Conservation (phyloP, 192 early-diverging fungal species). For the Backusella mclennaniae region DNA sequence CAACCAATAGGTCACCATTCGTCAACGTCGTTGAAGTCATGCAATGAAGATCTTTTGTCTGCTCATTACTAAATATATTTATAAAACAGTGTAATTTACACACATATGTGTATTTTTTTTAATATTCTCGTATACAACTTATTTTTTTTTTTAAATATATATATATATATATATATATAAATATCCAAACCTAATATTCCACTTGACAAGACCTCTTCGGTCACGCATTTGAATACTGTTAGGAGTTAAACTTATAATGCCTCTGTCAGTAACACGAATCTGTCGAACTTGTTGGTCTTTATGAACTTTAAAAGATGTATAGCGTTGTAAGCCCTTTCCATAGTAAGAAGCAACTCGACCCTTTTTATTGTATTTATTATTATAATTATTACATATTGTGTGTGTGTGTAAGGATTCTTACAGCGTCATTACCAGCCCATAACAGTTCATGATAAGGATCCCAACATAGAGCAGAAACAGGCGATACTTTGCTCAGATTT, state of each 20-base stretch:
- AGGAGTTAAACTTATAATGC: constrained; percentile 64
- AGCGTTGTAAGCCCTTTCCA: constrained; percentile 58
- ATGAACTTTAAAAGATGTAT: constrained; percentile 71
- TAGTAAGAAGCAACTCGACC: constrained; percentile 71
- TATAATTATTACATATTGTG: constrained; percentile 7
- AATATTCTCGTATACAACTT: no score
- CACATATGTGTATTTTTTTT: not conserved
- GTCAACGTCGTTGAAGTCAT: constrained; percentile 52
- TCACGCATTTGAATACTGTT: constrained; percentile 63
- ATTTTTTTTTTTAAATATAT: not conserved
- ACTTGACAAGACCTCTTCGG: constrained; percentile 48
- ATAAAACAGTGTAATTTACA: not conserved
- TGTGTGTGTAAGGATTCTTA: constrained; percentile 34
- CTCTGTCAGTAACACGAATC: constrained; percentile 56
- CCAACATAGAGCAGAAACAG: constrained; percentile 52
- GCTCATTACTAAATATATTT: constrained; percentile 40
- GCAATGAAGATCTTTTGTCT: constrained; percentile 50
- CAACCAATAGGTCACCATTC: constrained; percentile 57
- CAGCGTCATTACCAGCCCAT: constrained; percentile 84
- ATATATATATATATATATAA: not conserved
- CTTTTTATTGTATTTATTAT: constrained; percentile 28
- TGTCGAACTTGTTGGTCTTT: constrained; percentile 62
- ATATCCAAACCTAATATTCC: constrained; percentile 47
- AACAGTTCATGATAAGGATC: constrained; percentile 80
- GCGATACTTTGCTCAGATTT: constrained; percentile 28